Percentiles rank a stretch among this genome's conserved stretches.
Conservation (phyloP, 1,284 basidiomycete genomes). For the Cryptococcus depauperatus region DNA sequence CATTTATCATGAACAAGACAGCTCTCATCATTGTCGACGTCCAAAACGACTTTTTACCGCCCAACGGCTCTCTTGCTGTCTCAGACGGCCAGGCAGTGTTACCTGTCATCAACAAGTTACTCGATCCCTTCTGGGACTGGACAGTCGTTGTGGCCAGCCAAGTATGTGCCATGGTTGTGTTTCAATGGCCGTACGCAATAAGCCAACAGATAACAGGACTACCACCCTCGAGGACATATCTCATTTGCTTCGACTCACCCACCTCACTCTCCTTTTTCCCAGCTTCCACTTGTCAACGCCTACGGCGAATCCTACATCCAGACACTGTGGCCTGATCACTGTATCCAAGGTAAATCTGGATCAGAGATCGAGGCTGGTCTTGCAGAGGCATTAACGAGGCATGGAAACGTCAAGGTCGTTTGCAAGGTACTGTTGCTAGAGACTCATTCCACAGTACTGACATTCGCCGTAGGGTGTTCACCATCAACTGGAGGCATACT, state of each 20-base stretch:
- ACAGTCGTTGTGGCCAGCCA: conserved; percentile 50
- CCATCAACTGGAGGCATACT: conserved; percentile 52
- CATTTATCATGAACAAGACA: no score
- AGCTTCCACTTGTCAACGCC: conserved; percentile 40
- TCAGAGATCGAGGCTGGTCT: conserved; percentile 30
- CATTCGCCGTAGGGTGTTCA: conserved; percentile 39
- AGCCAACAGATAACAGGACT: conserved; percentile 34
- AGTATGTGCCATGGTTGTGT: conserved; percentile 28
- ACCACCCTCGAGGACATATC: conserved; percentile 55
- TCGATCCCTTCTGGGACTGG: conserved; percentile 48
- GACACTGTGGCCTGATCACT: conserved; percentile 56
- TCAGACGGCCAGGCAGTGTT: conserved; percentile 47
- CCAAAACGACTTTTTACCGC: conserved; percentile 62
- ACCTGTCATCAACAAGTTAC: conserved; percentile 48
- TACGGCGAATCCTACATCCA: conserved; percentile 19
- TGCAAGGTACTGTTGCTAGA: background rate
- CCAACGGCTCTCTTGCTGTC: conserved; percentile 53
- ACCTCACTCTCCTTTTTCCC: conserved; percentile 45
- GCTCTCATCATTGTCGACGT: conserved; percentile 55
- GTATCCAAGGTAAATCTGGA: conserved; percentile 33
- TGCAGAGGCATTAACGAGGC: conserved; percentile 13
- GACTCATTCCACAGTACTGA: background rate
- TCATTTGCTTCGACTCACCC: conserved; percentile 57
- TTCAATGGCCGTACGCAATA: background rate
- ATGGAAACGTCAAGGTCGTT: conserved; percentile 27